Percentiles rank a stretch among this genome's conserved stretches.
These are phyloP conservation scores for Takashimella koratensis DNA, from an alignment of 1,284 basidiomycete species.

Conservation along the genomic window DNA sequence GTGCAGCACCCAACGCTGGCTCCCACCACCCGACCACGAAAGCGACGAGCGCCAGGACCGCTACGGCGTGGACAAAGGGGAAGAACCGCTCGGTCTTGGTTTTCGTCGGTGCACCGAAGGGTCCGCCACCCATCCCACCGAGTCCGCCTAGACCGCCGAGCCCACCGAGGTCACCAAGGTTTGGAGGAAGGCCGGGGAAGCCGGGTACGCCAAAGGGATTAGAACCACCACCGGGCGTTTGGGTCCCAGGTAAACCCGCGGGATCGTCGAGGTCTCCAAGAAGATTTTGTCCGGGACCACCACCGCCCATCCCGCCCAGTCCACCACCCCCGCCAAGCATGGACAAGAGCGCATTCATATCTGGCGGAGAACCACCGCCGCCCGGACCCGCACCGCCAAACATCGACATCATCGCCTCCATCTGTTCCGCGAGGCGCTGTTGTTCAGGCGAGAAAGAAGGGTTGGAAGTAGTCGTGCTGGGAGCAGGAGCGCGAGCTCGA, in stretches of 20 bases:
- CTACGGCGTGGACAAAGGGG: conserved; percentile 41
- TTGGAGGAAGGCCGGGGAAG: background rate
- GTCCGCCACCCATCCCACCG: conserved; percentile 8
- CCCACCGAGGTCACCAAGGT: background rate
- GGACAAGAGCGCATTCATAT: conserved; percentile 30
- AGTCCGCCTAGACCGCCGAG: conserved; percentile 17
- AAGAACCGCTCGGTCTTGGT: conserved; percentile 30
- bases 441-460: conserved; percentile 20
- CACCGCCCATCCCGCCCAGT: conserved; percentile 10
- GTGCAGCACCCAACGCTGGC: conserved; percentile 30
- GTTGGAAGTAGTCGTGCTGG: background rate
- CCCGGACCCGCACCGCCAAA: conserved; percentile 25
- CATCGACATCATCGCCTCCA: conserved; percentile 43
- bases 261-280: conserved; percentile 38
- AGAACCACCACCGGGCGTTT: conserved; percentile 9
- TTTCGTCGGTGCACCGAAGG: conserved; percentile 7
- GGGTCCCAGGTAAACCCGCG: conserved; percentile 27
- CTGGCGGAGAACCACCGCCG: conserved; percentile 22
- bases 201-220: too few relatives aligned
- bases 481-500: background rate
- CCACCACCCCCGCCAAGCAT: conserved; percentile 20
- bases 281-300: conserved; percentile 14
- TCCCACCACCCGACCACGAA: conserved; percentile 47
- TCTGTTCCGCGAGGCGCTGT: conserved; percentile 32
- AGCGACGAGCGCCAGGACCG: conserved; percentile 33